Percentiles rank a stretch among this genome's conserved stretches.
Evolutionary conservation across 1,284 basidiomycete genomes (phyloP).

Genomic region (Sanghuangporus sanghuang): DNA sequence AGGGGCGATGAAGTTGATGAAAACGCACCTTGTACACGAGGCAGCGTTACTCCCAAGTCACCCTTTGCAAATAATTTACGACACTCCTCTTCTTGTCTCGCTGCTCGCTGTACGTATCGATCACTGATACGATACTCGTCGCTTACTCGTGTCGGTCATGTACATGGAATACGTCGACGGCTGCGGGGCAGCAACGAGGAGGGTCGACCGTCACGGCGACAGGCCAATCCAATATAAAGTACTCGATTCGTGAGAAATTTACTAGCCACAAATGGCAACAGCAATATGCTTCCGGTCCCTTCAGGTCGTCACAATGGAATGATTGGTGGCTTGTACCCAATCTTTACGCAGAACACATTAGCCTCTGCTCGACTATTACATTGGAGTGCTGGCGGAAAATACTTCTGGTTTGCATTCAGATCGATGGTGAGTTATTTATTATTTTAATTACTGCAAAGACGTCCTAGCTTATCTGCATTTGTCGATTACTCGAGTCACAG

Average conservation of each 20-base stretch:
- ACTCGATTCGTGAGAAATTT: constrained; percentile 4
- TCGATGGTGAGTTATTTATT: too few species aligned
- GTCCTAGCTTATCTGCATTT: too few species aligned
- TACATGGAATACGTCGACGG: not conserved
- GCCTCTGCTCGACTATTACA: too few species aligned
- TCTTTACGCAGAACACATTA: too few species aligned
- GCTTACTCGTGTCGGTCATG: not conserved
- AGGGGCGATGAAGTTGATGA: constrained; percentile 43
- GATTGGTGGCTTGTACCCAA: too few species aligned
- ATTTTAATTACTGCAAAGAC: too few species aligned
- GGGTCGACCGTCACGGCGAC: not conserved
- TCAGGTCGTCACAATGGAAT: too few species aligned
- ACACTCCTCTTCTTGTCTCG: not conserved
- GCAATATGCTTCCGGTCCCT: constrained; percentile 4
- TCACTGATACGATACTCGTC: not conserved
- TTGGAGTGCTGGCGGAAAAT: too few species aligned
- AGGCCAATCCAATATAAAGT: not conserved
- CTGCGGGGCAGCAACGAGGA: too few species aligned
- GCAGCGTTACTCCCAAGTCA: not conserved
- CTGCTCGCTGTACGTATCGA: constrained; percentile 3
- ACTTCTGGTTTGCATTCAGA: too few species aligned
- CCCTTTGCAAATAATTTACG: not conserved
- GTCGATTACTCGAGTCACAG: too few species aligned
- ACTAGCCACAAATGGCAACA: not conserved
- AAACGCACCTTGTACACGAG: constrained; percentile 22